A percentile compares a stretch with the other conserved stretches of the same genome.
Conservation (phyloP, 139 green algal genomes). For the Volvox reticuliferus region DNA sequence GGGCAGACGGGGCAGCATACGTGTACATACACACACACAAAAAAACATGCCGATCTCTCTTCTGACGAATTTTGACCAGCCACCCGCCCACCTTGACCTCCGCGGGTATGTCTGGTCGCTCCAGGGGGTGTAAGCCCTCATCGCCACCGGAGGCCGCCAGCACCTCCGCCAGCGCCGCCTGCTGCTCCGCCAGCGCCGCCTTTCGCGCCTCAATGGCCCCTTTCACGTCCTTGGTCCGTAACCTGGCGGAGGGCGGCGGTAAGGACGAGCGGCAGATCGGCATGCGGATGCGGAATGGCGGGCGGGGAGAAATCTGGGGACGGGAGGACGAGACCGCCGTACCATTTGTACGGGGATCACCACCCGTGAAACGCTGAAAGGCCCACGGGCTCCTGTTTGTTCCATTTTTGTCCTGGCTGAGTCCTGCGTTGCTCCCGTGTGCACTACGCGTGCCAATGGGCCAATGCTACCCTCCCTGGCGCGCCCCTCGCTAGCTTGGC, state of each 20-base stretch:
- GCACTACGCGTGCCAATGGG: too few relatives aligned
- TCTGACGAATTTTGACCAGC: too few relatives aligned
- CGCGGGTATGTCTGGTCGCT: slow-evolving; percentile 62
- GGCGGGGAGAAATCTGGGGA: background rate
- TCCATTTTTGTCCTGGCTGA: too few relatives aligned
- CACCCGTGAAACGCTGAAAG: too few relatives aligned
- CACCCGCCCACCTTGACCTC: slow-evolving; percentile 62
- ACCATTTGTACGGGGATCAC: too few relatives aligned
- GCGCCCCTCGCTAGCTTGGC: background rate
- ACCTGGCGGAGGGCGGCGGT: slow-evolving; percentile 24
- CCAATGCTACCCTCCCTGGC: too few relatives aligned
- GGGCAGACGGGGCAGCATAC: background rate
- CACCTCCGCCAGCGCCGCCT: slow-evolving; percentile 48
- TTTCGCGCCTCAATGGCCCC: slow-evolving; percentile 54
- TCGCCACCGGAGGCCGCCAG: slow-evolving; percentile 27
- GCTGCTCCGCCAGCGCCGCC: slow-evolving; percentile 41
- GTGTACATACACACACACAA: too few relatives aligned
- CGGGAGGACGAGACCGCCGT: too few relatives aligned
- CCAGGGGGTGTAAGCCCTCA: slow-evolving; percentile 62
- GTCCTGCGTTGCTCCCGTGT: too few relatives aligned
- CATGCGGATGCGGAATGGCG: background rate
- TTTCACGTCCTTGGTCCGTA: slow-evolving; percentile 72
- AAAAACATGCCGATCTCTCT: too few relatives aligned
- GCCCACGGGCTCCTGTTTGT: too few relatives aligned
- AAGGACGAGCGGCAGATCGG: background rate